These are phyloP conservation scores for Botrytis pseudocinerea DNA, from an alignment of 2,329 filamentous ascomycete species.

Conservation along the genomic window DNA sequence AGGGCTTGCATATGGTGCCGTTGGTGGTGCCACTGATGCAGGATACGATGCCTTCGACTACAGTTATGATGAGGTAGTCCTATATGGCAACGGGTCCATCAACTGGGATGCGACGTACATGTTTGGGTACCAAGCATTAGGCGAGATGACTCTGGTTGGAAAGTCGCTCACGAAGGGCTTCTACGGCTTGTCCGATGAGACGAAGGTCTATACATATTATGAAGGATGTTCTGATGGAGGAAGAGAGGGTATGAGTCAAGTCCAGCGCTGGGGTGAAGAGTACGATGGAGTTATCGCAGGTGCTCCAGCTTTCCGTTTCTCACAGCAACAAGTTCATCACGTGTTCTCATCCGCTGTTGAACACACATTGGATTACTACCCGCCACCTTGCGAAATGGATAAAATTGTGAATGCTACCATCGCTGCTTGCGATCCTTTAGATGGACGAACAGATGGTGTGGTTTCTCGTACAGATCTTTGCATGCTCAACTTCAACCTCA, in stretches of 20 bases:
- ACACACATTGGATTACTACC: constrained; percentile 46
- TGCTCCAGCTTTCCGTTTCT: constrained; percentile 50
- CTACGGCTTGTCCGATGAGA: constrained; percentile 40
- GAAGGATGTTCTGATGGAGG: constrained; percentile 50
- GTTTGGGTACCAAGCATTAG: constrained; percentile 44
- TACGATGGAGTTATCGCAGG: constrained; percentile 50
- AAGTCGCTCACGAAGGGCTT: constrained; percentile 47
- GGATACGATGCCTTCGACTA: constrained; percentile 51
- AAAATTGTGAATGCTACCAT: constrained; percentile 59
- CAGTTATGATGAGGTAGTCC: constrained; percentile 43
- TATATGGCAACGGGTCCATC: constrained; percentile 36
- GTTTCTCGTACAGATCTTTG: constrained; percentile 52
- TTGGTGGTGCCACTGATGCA: constrained; percentile 51
- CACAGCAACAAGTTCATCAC: constrained; percentile 47
- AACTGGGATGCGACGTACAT: constrained; percentile 43
- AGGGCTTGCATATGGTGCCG: constrained; percentile 49
- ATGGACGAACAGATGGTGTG: constrained; percentile 56
- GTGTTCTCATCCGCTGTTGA: constrained; percentile 45
- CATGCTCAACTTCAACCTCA: constrained; percentile 48
- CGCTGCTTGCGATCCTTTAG: constrained; percentile 54
- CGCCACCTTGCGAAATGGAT: constrained; percentile 48
- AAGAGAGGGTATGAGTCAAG: constrained; percentile 50
- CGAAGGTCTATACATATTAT: constrained; percentile 30
- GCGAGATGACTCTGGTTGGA: constrained; percentile 45
- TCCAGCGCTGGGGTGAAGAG: constrained; percentile 44